A percentile compares a stretch with the other conserved stretches of the same genome.
These are phyloP conservation scores for Vigna angularis DNA, from an alignment of 306 rosid species.

Conservation along the genomic window DNA sequence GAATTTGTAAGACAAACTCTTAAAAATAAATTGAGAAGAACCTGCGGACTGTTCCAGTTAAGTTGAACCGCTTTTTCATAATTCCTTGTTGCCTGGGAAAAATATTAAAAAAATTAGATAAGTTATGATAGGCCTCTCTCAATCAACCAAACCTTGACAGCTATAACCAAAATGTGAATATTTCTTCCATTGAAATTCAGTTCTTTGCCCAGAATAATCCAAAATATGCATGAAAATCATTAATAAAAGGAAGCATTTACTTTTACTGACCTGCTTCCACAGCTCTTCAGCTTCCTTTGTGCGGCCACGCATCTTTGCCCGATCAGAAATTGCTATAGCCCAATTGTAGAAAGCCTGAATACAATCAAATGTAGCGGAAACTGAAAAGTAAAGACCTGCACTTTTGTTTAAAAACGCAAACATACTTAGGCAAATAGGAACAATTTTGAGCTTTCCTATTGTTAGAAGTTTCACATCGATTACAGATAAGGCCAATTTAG, in stretches of 20 bases:
- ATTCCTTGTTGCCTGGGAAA: constrained; percentile 83
- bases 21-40: constrained; percentile 47
- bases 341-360: constrained; percentile 96
- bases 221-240: constrained; percentile 28
- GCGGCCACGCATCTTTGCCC: constrained; percentile 99
- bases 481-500: no score
- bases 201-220: constrained; percentile 22
- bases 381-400: background rate
- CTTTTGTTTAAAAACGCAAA: constrained; percentile 3
- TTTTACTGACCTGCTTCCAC: constrained; percentile 89
- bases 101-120: constrained; percentile 31
- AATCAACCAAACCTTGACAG: constrained; percentile 27
- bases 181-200: constrained; percentile 27
- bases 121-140: background rate
- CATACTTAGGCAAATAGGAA: background rate
- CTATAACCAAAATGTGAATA: constrained; percentile 18
- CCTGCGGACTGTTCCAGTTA: constrained; percentile 99
- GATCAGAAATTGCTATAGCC: constrained; percentile 99
- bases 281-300: constrained; percentile 99
- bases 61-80: constrained; percentile 95
- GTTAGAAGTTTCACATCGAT: no score
- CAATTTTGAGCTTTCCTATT: background rate
- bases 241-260: constrained; percentile 34
- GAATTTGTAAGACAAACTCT: constrained; percentile 18
- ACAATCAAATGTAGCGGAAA: constrained; percentile 14